These are phyloP conservation scores for Podila verticillata DNA, from an alignment of 192 early-diverging fungal genomes.

Conservation along the genomic window DNA sequence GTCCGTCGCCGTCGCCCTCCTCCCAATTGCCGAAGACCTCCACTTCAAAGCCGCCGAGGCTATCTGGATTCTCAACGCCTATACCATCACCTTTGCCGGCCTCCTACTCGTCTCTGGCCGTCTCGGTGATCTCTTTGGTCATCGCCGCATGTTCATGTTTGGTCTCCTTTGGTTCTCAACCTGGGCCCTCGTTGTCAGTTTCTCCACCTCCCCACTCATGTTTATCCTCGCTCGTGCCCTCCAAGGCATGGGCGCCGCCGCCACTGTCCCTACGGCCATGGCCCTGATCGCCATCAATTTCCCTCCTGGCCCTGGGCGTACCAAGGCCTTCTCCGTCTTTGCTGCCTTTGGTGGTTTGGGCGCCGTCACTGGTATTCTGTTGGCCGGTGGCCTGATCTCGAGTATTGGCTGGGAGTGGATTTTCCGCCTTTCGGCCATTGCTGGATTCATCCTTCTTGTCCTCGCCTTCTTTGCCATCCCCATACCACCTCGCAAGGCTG, in stretches of 20 bases:
- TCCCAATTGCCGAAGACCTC: conserved; percentile 38
- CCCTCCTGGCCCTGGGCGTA: conserved; percentile 25
- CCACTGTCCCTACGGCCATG: conserved; percentile 37
- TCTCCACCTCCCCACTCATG: conserved; percentile 38
- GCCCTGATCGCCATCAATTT: conserved; percentile 44
- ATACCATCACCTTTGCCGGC: conserved; percentile 44
- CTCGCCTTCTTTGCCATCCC: conserved; percentile 34
- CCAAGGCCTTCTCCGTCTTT: conserved; percentile 39
- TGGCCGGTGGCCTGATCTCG: conserved; percentile 43
- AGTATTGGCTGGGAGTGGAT: conserved; percentile 53
- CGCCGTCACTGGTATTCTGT: conserved; percentile 33
- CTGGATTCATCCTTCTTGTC: conserved; percentile 15
- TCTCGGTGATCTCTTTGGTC: conserved; percentile 52
- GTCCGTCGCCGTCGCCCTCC: conserved; percentile 33
- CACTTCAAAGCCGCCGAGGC: conserved; percentile 23
- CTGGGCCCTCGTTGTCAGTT: conserved; percentile 38
- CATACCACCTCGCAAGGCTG: conserved; percentile 6
- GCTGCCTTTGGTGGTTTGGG: conserved; percentile 41
- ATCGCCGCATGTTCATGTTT: conserved; percentile 40
- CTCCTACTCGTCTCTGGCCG: conserved; percentile 46
- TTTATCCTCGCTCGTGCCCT: conserved; percentile 44
- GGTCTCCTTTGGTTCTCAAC: conserved; percentile 43
- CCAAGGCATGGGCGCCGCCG: conserved; percentile 44
- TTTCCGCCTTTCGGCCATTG: conserved; percentile 45
- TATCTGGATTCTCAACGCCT: conserved; percentile 44